phyloP scores from a whole-genome alignment of 2,329 filamentous ascomycete genomes.

The Xylariaceae sp. region DNA sequence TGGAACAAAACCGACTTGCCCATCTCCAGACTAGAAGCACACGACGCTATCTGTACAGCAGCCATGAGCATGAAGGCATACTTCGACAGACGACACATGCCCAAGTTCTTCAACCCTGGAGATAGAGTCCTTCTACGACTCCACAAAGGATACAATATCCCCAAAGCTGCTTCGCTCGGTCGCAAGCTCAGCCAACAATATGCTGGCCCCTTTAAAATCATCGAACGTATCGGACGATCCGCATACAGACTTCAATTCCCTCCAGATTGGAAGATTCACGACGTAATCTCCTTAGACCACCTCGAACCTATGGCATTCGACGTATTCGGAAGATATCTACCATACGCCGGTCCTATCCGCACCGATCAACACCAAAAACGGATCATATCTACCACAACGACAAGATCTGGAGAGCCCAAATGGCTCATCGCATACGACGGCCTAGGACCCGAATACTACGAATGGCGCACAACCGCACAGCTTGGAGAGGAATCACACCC shows the following conservation, averaged over 20 bases:
- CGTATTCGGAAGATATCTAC: background rate
- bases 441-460: background rate
- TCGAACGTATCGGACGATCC: background rate
- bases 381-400: background rate
- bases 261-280: background rate
- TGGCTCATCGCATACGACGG: background rate
- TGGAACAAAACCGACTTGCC: background rate
- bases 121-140: background rate
- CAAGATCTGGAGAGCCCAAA: background rate
- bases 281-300: slow-evolving; percentile 4
- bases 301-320: slow-evolving; percentile 3
- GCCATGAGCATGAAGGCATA: background rate
- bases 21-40: background rate
- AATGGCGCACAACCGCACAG: background rate
- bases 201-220: background rate
- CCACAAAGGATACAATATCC: slow-evolving; percentile 6
- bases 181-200: slow-evolving; percentile 1
- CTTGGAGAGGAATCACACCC: background rate
- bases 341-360: background rate
- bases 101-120: slow-evolving; percentile 2
- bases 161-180: background rate
- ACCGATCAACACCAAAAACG: background rate
- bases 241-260: slow-evolving; percentile 2
- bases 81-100: background rate
- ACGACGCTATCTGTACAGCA: background rate